phyloP scores from a whole-genome alignment of 768 basidiomycete genomes.

The Tylopilus rubrobrunneus region DNA sequence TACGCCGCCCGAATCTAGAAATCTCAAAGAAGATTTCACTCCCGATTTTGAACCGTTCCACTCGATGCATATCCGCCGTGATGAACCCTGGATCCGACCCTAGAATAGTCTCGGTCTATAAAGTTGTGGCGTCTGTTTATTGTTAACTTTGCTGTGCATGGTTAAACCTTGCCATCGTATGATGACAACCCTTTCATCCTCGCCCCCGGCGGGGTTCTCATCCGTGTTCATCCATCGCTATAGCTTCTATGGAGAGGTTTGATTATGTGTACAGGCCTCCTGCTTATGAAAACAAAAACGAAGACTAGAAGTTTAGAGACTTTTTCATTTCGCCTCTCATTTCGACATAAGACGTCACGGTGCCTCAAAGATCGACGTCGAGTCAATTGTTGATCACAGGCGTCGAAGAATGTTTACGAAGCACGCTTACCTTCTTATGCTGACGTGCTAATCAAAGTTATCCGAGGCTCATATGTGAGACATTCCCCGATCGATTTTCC shows the following conservation, averaged over 20 bases:
- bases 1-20: constrained; percentile 29
- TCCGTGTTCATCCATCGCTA: background rate
- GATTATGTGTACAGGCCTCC: no score
- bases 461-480: background rate
- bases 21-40: constrained; percentile 24
- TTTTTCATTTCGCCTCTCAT: constrained; percentile 11
- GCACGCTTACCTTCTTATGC: constrained; percentile 3
- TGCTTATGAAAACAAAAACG: background rate
- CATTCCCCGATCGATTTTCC: constrained; percentile 12
- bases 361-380: constrained; percentile 14
- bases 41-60: constrained; percentile 19
- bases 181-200: background rate
- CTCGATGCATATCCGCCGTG: constrained; percentile 2
- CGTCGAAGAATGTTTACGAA: constrained; percentile 3
- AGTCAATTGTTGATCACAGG: constrained; percentile 5
- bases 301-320: background rate
- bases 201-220: background rate
- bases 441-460: constrained; percentile 11
- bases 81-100: constrained; percentile 8
- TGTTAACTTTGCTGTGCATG: constrained; percentile 12
- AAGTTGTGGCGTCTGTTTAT: constrained; percentile 17
- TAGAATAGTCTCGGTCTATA: constrained; percentile 10
- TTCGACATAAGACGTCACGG: constrained; percentile 3
- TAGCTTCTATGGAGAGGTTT: background rate
- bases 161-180: constrained; percentile 22